Evolutionary conservation across 495 filamentous ascomycete genomes (phyloP).

Genomic region (Glarea lozoyensis): DNA sequence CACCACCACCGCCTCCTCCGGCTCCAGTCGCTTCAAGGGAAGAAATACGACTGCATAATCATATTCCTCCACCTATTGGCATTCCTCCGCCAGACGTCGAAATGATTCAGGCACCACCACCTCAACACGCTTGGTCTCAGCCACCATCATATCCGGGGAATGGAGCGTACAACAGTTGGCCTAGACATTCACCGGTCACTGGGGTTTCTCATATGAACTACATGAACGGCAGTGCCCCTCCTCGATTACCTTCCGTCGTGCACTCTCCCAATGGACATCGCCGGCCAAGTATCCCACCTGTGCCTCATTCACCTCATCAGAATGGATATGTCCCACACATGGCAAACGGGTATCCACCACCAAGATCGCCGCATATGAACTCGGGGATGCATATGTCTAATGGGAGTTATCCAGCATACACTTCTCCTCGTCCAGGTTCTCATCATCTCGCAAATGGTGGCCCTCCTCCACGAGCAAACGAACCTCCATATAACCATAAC

Average conservation of each 20-base stretch:
- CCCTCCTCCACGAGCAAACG: conserved; percentile 20
- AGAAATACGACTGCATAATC: too few species aligned
- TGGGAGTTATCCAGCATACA: conserved; percentile 16
- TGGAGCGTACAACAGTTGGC: conserved; percentile 28
- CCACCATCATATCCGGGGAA: conserved; percentile 20
- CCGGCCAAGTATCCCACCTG: conserved; percentile 8
- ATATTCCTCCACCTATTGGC: too few species aligned
- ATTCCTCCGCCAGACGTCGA: conserved; percentile 6
- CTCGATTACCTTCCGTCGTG: conserved; percentile 20
- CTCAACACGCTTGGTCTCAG: conserved; percentile 20
- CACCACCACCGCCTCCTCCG: conserved; percentile 26
- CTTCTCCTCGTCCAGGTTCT: conserved; percentile 15
- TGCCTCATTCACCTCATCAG: conserved; percentile 16
- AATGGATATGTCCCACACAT: conserved; percentile 13
- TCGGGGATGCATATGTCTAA: conserved; percentile 15
- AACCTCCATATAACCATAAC: conserved; percentile 23
- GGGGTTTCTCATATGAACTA: conserved; percentile 29
- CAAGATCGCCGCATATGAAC: conserved; percentile 32
- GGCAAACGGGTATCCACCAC: conserved; percentile 27
- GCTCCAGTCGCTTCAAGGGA: conserved; percentile 24
- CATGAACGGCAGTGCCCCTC: conserved; percentile 31
- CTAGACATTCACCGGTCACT: conserved; percentile 24
- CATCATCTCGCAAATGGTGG: conserved; percentile 24
- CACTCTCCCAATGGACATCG: conserved; percentile 9
- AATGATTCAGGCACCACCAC: conserved; percentile 12